phyloP scores from a whole-genome alignment of 305 asterid genomes.

The Solanum hybrid region DNA sequence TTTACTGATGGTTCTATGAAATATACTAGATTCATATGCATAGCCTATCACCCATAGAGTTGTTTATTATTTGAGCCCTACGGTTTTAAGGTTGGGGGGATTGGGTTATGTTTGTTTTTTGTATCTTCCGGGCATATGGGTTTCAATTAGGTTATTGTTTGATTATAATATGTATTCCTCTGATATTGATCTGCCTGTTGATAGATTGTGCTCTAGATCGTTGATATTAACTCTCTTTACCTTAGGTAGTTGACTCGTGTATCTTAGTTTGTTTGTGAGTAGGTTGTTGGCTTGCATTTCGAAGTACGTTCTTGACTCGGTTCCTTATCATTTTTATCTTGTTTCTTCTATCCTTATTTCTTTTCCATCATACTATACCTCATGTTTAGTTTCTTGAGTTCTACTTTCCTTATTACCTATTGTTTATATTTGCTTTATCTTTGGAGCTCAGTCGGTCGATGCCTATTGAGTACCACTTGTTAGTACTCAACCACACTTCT shows the following conservation, averaged over 20 bases:
- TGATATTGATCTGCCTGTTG: not conserved
- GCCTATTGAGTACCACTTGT: too few relatives aligned
- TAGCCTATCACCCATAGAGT: not conserved
- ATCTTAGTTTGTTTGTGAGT: not conserved
- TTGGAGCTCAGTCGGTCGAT: too few relatives aligned
- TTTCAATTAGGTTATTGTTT: not conserved
- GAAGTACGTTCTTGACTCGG: not conserved
- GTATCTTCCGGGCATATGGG: not conserved
- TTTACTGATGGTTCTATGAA: too few relatives aligned
- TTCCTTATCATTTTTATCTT: too few relatives aligned
- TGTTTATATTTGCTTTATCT: too few relatives aligned
- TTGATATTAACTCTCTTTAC: not conserved
- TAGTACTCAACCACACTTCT: too few relatives aligned
- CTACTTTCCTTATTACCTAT: too few relatives aligned
- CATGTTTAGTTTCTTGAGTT: too few relatives aligned
- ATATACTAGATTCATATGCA: not conserved
- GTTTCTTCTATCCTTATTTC: too few relatives aligned
- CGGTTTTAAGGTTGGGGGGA: not conserved
- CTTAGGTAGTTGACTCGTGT: not conserved
- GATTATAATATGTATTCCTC: fast-evolving
- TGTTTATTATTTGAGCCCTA: not conserved
- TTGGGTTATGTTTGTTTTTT: too few relatives aligned
- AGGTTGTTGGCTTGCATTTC: not conserved
- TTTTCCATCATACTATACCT: too few relatives aligned
- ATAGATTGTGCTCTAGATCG: not conserved